phyloP scores from a whole-genome alignment of 2,329 filamentous ascomycete species.

The Ramularia collo-cygni region DNA sequence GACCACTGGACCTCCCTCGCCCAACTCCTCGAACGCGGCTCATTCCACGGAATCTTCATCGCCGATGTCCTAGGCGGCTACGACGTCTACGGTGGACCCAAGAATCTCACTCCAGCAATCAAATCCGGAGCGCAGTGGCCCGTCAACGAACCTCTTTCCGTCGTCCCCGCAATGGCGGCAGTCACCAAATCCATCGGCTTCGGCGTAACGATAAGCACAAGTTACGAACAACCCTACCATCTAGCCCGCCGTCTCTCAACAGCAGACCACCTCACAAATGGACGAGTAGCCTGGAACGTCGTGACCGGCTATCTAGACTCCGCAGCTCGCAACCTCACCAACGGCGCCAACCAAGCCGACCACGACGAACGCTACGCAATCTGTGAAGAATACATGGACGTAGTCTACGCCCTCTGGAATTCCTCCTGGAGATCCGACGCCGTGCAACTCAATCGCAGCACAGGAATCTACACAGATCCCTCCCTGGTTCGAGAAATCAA shows the following conservation, averaged over 20 bases:
- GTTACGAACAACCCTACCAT: constrained; percentile 63
- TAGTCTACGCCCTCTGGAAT: constrained; percentile 55
- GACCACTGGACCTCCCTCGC: constrained; percentile 57
- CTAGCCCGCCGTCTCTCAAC: constrained; percentile 59
- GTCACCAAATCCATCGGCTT: constrained; percentile 62
- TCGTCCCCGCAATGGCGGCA: constrained; percentile 61
- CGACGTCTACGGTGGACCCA: constrained; percentile 60
- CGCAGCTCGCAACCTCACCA: constrained; percentile 56
- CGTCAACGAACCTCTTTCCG: constrained; percentile 60
- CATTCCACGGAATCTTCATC: constrained; percentile 62
- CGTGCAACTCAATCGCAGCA: constrained; percentile 52
- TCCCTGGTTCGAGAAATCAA: constrained; percentile 57
- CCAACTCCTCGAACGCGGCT: constrained; percentile 52
- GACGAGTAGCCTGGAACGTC: constrained; percentile 38
- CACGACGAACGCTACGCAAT: constrained; percentile 62
- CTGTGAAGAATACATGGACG: constrained; percentile 58
- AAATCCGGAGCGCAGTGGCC: constrained; percentile 61
- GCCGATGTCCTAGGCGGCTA: constrained; percentile 61
- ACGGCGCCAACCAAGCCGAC: constrained; percentile 45
- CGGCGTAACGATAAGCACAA: constrained; percentile 60
- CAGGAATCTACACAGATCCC: constrained; percentile 54
- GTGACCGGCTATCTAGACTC: constrained; percentile 64
- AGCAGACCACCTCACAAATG: constrained; percentile 57
- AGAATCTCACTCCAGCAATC: constrained; percentile 54
- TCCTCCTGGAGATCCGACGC: constrained; percentile 63